Base-by-base conservation (phyloP, 441 rosid species). In the Populus hybrid region DNA sequence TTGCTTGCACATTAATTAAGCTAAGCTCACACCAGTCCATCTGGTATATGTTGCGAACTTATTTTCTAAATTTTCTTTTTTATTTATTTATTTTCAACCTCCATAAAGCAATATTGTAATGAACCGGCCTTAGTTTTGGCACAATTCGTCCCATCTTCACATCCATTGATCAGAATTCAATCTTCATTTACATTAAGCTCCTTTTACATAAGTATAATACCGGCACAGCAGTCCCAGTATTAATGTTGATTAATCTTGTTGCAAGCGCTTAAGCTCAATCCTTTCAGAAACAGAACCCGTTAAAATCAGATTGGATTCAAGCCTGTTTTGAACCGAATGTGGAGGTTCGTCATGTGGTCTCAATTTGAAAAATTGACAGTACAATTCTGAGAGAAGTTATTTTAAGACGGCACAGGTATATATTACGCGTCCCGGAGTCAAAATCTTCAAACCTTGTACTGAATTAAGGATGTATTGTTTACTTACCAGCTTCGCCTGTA, bases 1-100 rank as follows among this genome's bases (percentile, higher is more conserved):
- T 78, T 78, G 76, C 84, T 81, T 81, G 64, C 72, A 69, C 30
- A 18, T 11, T 70, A 81, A 77, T 77, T 77, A 77, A 73, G 20
- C 71, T 14, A 18, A 30, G 18, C 71, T 2, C 20, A 12, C 38
- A 35, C 38, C 8, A 35, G 6, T 35, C 61, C 7, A 53, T 16
- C 61, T 53, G 21, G 8, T 53, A 53, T 16, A 53, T 7, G 32
- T 3, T 2, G 40, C 20, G 5, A 5, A 30, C n/a, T 68, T 30
- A 34, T 68, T 34, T 20, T 34, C 1, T 32, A 10, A 24, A 9
- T 35, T 5, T 1, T 35, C 38, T 2, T 35, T 35, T 35, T 35
- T 35, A 5, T 35, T 35, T 35, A 30, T 30, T 30, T 30, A 28
- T 35, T 35, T 35, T 35, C 1, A 6, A 35, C 38, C 38, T 35